Conservation (phyloP, 139 green algal genomes). For the Mesostigma viride region DNA sequence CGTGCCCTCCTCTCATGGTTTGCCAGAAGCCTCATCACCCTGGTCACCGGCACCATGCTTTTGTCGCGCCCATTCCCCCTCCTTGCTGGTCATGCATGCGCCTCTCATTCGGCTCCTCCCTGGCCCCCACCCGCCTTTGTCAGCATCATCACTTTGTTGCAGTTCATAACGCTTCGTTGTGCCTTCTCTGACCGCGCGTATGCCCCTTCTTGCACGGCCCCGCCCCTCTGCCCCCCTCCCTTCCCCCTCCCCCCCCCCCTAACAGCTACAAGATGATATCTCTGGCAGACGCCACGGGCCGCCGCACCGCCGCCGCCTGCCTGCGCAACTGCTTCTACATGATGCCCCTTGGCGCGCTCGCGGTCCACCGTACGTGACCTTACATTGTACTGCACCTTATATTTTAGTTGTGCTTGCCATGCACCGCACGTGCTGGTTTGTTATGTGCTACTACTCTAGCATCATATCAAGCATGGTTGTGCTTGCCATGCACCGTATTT, state of each 20-base stretch:
- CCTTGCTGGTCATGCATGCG: background rate
- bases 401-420: no score
- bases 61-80: no score
- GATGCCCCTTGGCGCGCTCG: slow-evolving; percentile 60
- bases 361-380: slow-evolving; percentile 9
- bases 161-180: background rate
- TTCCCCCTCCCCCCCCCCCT: no score
- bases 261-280: slow-evolving; percentile 71
- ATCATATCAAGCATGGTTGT: no score
- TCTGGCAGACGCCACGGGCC: slow-evolving; percentile 63
- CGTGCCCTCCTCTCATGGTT: no score
- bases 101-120: background rate
- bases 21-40: no score
- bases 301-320: slow-evolving; percentile 60
- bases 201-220: background rate
- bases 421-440: no score
- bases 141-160: background rate
- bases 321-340: slow-evolving; percentile 82
- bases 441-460: no score
- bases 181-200: background rate
- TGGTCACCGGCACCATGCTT: no score
- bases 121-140: background rate
- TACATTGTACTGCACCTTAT: no score
- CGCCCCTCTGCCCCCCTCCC: no score
- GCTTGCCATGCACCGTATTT: no score